Evolutionary conservation across 2,329 filamentous ascomycete genomes (phyloP).

Genomic region (Penicillium fuscoglaucum): DNA sequence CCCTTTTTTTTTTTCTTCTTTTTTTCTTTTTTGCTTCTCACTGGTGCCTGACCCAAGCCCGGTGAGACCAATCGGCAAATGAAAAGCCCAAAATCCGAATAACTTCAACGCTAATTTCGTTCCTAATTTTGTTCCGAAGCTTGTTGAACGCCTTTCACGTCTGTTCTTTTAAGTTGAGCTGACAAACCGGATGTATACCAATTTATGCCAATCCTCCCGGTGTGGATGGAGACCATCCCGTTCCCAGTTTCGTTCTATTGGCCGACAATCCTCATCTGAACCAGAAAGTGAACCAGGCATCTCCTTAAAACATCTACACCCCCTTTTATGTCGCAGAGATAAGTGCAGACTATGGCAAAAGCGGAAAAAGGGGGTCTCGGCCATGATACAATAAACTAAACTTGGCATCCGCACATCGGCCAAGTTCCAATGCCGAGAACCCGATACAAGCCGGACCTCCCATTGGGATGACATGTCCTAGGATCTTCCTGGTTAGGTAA

Average conservation of each 20-base stretch:
- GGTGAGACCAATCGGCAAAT: conserved; percentile 6
- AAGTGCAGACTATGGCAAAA: neutral
- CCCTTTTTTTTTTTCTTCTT: neutral
- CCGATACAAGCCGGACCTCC: conserved; percentile 16
- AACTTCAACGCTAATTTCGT: neutral
- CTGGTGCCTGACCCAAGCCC: neutral
- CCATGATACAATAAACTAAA: neutral
- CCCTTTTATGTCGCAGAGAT: neutral
- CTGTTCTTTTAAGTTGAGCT: neutral
- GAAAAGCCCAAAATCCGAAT: neutral
- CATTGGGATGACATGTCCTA: neutral
- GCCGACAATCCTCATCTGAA: neutral
- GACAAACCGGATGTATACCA: conserved; percentile 1
- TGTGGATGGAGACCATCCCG: conserved; percentile 2
- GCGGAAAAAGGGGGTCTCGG: neutral
- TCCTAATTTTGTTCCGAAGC: conserved; percentile 9
- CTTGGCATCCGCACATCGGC: neutral
- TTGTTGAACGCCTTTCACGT: conserved; percentile 5
- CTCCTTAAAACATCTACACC: neutral
- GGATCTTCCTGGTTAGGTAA: conserved; percentile 12
- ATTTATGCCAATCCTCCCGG: neutral
- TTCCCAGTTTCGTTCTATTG: neutral
- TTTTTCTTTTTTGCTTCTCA: neutral
- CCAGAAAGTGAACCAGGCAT: neutral
- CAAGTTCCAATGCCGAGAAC: conserved; percentile 10